These are phyloP conservation scores for Ormosia emarginata DNA, from an alignment of 306 rosid species.

Conservation along the genomic window DNA sequence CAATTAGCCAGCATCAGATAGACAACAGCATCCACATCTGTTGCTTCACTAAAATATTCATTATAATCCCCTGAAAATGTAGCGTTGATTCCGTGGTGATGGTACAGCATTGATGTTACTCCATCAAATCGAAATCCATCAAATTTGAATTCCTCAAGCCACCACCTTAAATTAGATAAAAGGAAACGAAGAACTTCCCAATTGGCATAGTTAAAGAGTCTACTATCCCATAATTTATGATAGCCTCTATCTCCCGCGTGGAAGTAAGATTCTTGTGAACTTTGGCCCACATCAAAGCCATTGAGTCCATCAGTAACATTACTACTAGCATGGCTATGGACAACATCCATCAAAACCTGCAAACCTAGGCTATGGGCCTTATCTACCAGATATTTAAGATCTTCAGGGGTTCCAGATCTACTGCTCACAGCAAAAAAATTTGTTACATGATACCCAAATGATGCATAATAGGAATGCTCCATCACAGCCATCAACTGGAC, in stretches of 20 bases:
- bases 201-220: slow-evolving; percentile 87
- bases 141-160: slow-evolving; percentile 88
- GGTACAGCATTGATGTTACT: slow-evolving; percentile 92
- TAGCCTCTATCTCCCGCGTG: slow-evolving; percentile 85
- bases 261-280: slow-evolving; percentile 85
- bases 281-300: slow-evolving; percentile 97
- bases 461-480: slow-evolving; percentile 99
- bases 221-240: slow-evolving; percentile 94
- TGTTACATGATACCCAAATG: slow-evolving; percentile 93
- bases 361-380: slow-evolving; percentile 91
- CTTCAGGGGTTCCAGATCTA: slow-evolving; percentile 97
- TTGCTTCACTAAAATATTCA: slow-evolving; percentile 87
- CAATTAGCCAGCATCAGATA: slow-evolving; percentile 89
- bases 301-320: slow-evolving; percentile 92
- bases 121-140: slow-evolving; percentile 99
- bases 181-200: slow-evolving; percentile 99
- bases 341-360: slow-evolving; percentile 82
- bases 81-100: slow-evolving; percentile 89
- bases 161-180: slow-evolving; percentile 89
- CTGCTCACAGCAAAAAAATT: slow-evolving; percentile 94
- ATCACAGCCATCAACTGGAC: slow-evolving; percentile 97
- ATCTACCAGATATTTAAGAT: slow-evolving; percentile 87
- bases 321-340: slow-evolving; percentile 97
- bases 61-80: slow-evolving; percentile 71
- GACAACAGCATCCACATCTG: slow-evolving; percentile 89